Conservation (phyloP, 345 rosid species). For the Xanthoceras sorbifolium region DNA sequence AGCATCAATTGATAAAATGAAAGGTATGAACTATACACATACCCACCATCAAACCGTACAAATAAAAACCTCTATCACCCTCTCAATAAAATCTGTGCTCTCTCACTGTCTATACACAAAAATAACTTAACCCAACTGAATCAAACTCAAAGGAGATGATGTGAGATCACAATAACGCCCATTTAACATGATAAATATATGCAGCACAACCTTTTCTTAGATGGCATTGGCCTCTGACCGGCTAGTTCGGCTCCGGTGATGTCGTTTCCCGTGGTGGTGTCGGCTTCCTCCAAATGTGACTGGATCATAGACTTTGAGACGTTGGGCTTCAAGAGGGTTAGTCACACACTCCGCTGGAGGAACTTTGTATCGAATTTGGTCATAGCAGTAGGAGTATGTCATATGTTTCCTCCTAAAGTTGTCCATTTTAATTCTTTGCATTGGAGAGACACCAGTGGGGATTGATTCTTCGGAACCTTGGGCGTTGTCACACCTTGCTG, state of each 20-base stretch:
- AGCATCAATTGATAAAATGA: slow-evolving; percentile 31
- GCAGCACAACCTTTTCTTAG: slow-evolving; percentile 13
- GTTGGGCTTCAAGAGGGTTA: slow-evolving; percentile 55
- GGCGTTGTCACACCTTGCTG: slow-evolving; percentile 54
- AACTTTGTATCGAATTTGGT: slow-evolving; percentile 64
- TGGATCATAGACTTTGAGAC: slow-evolving; percentile 69
- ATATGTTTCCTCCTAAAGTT: slow-evolving; percentile 66
- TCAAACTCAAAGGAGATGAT: slow-evolving; percentile 14
- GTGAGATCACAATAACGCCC: slow-evolving; percentile 8
- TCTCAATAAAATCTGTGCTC: slow-evolving; percentile 31
- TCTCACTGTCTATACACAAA: slow-evolving; percentile 42
- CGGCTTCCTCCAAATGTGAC: slow-evolving; percentile 72
- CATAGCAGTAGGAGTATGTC: slow-evolving; percentile 96
- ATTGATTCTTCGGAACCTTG: slow-evolving; percentile 28
- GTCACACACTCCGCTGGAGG: slow-evolving; percentile 71
- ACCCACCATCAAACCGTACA: slow-evolving; percentile 23
- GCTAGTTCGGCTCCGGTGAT: slow-evolving; percentile 40
- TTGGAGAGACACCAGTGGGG: slow-evolving; percentile 41
- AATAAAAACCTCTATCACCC: slow-evolving; percentile 15
- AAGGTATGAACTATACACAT: slow-evolving; percentile 46
- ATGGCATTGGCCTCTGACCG: slow-evolving; percentile 15
- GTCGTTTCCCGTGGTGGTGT: slow-evolving; percentile 51
- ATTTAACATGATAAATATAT: neutral
- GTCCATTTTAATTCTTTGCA: slow-evolving; percentile 65
- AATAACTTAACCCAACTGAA: slow-evolving; percentile 22